phyloP scores from a whole-genome alignment of 495 filamentous ascomycete genomes.

The Bombardia bombarda region DNA sequence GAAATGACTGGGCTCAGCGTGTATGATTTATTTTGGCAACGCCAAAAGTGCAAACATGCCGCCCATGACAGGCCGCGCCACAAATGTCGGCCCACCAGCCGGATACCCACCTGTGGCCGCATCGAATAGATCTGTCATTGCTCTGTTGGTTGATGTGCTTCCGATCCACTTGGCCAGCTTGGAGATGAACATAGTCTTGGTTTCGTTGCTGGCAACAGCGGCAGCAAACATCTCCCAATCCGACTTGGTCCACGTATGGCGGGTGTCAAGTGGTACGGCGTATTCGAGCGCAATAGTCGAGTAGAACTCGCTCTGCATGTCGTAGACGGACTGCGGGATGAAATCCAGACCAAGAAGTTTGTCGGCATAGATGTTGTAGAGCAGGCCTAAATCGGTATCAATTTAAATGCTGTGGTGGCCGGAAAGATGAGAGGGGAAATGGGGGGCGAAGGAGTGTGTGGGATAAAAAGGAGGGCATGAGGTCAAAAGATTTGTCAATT shows the following conservation, averaged over 20 bases:
- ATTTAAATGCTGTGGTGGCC: no score
- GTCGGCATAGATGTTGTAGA: slow-evolving; percentile 87
- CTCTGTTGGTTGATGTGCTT: slow-evolving; percentile 58
- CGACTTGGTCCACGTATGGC: slow-evolving; percentile 75
- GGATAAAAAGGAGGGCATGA: no score
- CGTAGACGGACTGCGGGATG: slow-evolving; percentile 67
- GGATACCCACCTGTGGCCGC: slow-evolving; percentile 53
- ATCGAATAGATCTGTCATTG: slow-evolving; percentile 77
- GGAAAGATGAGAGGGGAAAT: background rate
- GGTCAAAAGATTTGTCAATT: no score
- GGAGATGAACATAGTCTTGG: slow-evolving; percentile 56
- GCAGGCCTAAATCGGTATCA: slow-evolving; percentile 55
- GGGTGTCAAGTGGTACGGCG: slow-evolving; percentile 76
- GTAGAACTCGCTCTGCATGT: slow-evolving; percentile 76
- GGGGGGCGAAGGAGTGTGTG: no score
- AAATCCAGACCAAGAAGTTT: slow-evolving; percentile 60
- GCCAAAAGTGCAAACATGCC: slow-evolving; percentile 77
- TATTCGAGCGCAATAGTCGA: slow-evolving; percentile 61
- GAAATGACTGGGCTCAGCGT: no score
- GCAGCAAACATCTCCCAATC: slow-evolving; percentile 89
- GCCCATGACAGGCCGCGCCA: slow-evolving; percentile 73
- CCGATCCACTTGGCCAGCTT: slow-evolving; percentile 71
- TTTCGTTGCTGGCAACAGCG: slow-evolving; percentile 54
- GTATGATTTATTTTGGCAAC: slow-evolving; percentile 27
- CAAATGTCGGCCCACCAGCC: slow-evolving; percentile 52